phyloP scores from a whole-genome alignment of 306 rosid genomes.

The Sindora glabra region DNA sequence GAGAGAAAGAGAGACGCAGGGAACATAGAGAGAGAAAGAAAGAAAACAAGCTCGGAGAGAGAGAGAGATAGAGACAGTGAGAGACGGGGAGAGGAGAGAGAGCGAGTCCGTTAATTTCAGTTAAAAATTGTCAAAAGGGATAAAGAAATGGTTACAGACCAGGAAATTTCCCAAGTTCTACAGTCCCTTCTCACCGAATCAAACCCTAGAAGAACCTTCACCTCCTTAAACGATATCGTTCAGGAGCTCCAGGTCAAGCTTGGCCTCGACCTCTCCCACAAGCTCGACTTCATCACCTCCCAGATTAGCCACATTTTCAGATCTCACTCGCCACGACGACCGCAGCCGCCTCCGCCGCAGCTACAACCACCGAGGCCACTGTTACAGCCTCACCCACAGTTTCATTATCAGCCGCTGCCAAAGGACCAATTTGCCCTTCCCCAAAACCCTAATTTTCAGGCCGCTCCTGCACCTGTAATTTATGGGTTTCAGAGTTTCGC shows the following conservation, averaged over 20 bases:
- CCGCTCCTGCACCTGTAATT: conserved; percentile 18
- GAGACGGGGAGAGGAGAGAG: too few relatives aligned
- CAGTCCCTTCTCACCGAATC: conserved; percentile 39
- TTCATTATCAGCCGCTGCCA: neutral
- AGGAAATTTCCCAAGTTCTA: conserved; percentile 56
- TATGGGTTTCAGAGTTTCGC: conserved; percentile 46
- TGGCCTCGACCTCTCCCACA: conserved; percentile 57
- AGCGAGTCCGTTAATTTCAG: too few relatives aligned
- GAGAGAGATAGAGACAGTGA: too few relatives aligned
- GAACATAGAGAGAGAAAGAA: too few relatives aligned
- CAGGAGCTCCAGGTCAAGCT: conserved; percentile 53
- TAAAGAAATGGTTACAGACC: too few relatives aligned
- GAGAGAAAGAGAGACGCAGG: too few relatives aligned
- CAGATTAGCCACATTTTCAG: conserved; percentile 51
- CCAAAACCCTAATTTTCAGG: conserved; percentile 55
- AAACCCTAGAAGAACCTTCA: conserved; percentile 33
- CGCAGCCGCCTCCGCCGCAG: neutral
- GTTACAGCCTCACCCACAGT: neutral
- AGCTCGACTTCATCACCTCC: conserved; percentile 51
- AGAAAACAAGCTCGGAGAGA: too few relatives aligned
- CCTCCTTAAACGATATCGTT: conserved; percentile 51
- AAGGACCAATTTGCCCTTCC: conserved; percentile 53
- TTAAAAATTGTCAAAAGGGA: too few relatives aligned
- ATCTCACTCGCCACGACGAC: conserved; percentile 19
- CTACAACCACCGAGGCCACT: conserved; percentile 10